Conservation (phyloP, 768 basidiomycete species). For the button mushroom (Agaricus bisporus) region DNA sequence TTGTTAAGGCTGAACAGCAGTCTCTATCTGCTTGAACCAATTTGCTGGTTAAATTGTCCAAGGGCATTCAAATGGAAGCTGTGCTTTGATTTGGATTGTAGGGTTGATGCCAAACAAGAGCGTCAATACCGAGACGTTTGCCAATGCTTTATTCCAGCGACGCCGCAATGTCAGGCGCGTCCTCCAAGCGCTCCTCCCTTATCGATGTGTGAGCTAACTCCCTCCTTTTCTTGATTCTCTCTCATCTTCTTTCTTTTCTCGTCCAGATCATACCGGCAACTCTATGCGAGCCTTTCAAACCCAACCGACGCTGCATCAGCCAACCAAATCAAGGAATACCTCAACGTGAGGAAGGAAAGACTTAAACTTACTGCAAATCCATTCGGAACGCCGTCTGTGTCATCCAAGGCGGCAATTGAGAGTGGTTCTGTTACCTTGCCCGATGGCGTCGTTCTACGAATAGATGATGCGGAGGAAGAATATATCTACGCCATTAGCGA, state of each 20-base stretch:
- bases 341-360: constrained; percentile 50
- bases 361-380: constrained; percentile 46
- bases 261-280: constrained; percentile 53
- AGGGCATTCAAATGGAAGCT: too few species aligned
- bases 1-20: too few species aligned
- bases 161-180: constrained; percentile 11
- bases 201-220: constrained; percentile 13
- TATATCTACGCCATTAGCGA: constrained; percentile 67
- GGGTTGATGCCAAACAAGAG: too few species aligned
- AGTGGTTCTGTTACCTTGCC: constrained; percentile 62
- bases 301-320: constrained; percentile 50
- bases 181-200: constrained; percentile 12
- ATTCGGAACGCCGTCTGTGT: constrained; percentile 63
- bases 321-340: constrained; percentile 54
- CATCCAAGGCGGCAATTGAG: constrained; percentile 62
- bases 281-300: constrained; percentile 48
- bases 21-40: too few species aligned
- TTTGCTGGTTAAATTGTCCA: too few species aligned
- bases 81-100: too few species aligned
- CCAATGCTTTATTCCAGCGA: neutral
- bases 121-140: too few species aligned
- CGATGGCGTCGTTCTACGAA: constrained; percentile 54
- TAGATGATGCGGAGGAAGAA: constrained; percentile 68
- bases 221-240: neutral
- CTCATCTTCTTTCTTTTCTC: neutral